A percentile compares a stretch with the other conserved stretches of the same genome.
These are phyloP conservation scores for Teratosphaeria gauchensis DNA, from an alignment of 2,329 filamentous ascomycete genomes.

Conservation along the genomic window DNA sequence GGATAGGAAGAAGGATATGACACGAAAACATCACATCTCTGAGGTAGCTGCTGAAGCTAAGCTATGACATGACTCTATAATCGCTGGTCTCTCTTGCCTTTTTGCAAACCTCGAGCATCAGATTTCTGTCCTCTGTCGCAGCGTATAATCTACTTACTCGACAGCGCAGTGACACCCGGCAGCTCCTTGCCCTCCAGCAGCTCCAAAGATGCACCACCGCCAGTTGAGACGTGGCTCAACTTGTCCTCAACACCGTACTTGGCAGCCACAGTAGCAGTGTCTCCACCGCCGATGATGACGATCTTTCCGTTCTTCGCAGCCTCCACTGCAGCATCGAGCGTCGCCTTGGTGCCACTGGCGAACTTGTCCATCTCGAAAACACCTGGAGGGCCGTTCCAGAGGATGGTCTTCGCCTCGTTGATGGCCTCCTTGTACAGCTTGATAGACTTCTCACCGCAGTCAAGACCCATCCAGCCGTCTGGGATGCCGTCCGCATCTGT, in stretches of 20 bases:
- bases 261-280: conserved; percentile 94
- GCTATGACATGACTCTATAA: neutral
- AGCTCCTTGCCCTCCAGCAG: conserved; percentile 96
- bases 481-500: conserved; percentile 84
- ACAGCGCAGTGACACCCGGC: conserved; percentile 86
- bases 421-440: conserved; percentile 85
- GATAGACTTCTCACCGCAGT: conserved; percentile 82
- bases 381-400: conserved; percentile 96
- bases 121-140: neutral
- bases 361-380: conserved; percentile 98
- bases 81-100: neutral
- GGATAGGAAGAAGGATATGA: neutral
- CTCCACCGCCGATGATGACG: conserved; percentile 96
- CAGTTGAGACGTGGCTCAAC: conserved; percentile 95
- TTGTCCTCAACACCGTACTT: conserved; percentile 96
- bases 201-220: conserved; percentile 90
- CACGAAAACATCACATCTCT: neutral
- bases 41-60: neutral
- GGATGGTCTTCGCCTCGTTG: conserved; percentile 81
- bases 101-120: neutral
- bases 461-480: conserved; percentile 96
- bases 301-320: conserved; percentile 79
- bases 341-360: conserved; percentile 82
- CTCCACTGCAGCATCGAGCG: conserved; percentile 76
- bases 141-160: conserved; percentile 49